Evolutionary conservation across 1,284 basidiomycete genomes (phyloP), one percentile per base, ranked within the genome.

Genomic region (Trichosporon asahii): DNA sequence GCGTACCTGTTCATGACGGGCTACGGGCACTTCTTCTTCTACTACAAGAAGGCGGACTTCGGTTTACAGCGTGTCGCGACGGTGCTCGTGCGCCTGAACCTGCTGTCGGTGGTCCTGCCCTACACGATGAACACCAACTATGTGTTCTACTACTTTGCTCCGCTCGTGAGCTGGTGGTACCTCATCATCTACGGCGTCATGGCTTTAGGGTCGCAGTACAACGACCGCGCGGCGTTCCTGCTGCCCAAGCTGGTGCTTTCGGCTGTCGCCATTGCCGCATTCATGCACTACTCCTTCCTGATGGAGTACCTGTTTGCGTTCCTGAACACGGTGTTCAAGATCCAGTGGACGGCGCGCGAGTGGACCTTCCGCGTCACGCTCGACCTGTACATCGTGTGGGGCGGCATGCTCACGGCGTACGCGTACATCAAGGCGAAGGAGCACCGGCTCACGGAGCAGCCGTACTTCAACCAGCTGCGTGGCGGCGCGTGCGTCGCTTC

Each of bases 101-200:
- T 95, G 55, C 86, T 94, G 63, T 93, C 93, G 0, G 84, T 95
- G 65, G 85, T 90, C 15, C 86, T 95, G 55, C 90, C 91, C 7
- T 95, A 94, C 84, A 88, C 89, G 66, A 94, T 95, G 93, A 89
- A 94, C 84, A 94, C 92, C 71, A 87, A 93, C 83, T 96, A 95
- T 81, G 88, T 93, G 72, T 92, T 89, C 68, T 94, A 94, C 82
- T 94, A 94, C 83, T 94, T 94, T 79, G 88, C 92, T 3, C 91
- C 91, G 8, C 85, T 94, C 74, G 91, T 93, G 27, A 90, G 75
- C 27, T 82, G 80, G 79, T 83, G 82, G 81, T 95, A 91, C 83
- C 83, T 93, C 69, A 88, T 94, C 85, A 89, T 95, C 79, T 95
- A 93, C 85, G 84, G 82, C 63, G 94, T 92, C 55, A 89, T 95